Conservation (phyloP, 768 basidiomycete genomes). For the Russula dissimulans region DNA sequence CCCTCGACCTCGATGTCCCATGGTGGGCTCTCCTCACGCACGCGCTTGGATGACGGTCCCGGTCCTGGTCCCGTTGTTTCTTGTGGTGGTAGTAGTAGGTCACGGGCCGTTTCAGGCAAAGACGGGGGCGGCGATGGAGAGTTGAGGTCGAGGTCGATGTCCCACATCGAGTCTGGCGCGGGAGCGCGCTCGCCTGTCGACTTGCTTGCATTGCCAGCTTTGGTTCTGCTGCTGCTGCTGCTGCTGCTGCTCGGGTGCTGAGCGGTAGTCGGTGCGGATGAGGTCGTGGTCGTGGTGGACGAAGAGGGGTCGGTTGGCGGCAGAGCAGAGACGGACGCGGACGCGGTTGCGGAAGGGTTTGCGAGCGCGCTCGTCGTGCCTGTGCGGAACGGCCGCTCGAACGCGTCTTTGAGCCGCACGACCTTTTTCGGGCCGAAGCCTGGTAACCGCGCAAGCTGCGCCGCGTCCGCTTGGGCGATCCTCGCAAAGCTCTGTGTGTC, state of each 20-base stretch:
- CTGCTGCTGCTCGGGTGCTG: no score
- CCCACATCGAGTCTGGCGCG: constrained; percentile 45
- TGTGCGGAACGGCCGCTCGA: constrained; percentile 80
- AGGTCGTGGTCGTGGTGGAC: neutral
- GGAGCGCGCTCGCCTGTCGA: neutral
- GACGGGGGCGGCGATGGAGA: constrained; percentile 1
- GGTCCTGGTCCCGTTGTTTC: neutral
- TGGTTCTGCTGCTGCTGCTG: neutral
- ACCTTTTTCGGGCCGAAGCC: constrained; percentile 95
- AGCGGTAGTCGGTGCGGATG: neutral
- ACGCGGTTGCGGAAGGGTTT: constrained; percentile 2
- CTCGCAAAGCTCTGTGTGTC: constrained; percentile 67
- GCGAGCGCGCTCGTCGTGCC: constrained; percentile 39
- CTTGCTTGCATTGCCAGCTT: no score
- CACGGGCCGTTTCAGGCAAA: no score
- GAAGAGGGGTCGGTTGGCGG: no score
- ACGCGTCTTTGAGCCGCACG: constrained; percentile 81
- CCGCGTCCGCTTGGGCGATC: constrained; percentile 62
- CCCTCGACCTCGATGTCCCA: constrained; percentile 17
- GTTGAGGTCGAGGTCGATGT: constrained; percentile 55
- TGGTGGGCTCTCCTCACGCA: constrained; percentile 9
- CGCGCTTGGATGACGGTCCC: neutral
- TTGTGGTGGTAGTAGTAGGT: no score
- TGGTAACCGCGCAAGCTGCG: constrained; percentile 73
- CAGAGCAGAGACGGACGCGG: neutral